phyloP scores from a whole-genome alignment of 2,329 filamentous ascomycete genomes.

The Aspergillus japonicus region DNA sequence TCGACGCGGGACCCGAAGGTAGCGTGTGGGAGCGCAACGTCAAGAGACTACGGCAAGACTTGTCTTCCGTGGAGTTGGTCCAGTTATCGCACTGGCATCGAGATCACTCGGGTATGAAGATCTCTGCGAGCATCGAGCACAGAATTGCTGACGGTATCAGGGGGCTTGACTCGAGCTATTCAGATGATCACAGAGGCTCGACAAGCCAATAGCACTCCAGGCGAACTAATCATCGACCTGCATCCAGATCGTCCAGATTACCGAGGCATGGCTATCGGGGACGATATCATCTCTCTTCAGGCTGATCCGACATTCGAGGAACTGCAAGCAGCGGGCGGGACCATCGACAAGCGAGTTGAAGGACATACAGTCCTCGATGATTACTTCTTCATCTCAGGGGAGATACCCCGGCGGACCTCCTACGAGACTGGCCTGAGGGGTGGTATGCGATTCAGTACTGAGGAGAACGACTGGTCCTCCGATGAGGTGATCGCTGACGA shows the following conservation, averaged over 20 bases:
- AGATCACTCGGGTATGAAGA: constrained; percentile 52
- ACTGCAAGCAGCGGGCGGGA: constrained; percentile 45
- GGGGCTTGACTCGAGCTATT: constrained; percentile 53
- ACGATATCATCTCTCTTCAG: constrained; percentile 50
- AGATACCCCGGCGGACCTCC: constrained; percentile 50
- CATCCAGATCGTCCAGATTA: constrained; percentile 54
- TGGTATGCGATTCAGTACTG: constrained; percentile 46
- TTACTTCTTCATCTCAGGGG: constrained; percentile 55
- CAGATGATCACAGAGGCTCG: constrained; percentile 48
- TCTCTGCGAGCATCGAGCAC: neutral
- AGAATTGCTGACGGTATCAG: constrained; percentile 20
- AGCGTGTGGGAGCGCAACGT: constrained; percentile 53
- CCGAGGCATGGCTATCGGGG: constrained; percentile 47
- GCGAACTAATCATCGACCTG: constrained; percentile 47
- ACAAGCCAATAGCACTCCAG: constrained; percentile 18
- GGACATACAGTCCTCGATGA: constrained; percentile 50
- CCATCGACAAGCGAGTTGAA: constrained; percentile 39
- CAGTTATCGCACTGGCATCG: constrained; percentile 57
- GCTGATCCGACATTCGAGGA: constrained; percentile 54
- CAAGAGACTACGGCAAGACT: constrained; percentile 44
- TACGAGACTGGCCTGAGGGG: constrained; percentile 52
- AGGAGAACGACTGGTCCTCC: constrained; percentile 45
- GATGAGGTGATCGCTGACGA: constrained; percentile 55
- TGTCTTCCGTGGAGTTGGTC: constrained; percentile 48
- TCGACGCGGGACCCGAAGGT: constrained; percentile 56